A percentile compares a stretch with the other conserved stretches of the same genome.
These are phyloP conservation scores for Amesomyces nigricolor DNA, from an alignment of 2,329 filamentous ascomycete genomes.

Conservation along the genomic window DNA sequence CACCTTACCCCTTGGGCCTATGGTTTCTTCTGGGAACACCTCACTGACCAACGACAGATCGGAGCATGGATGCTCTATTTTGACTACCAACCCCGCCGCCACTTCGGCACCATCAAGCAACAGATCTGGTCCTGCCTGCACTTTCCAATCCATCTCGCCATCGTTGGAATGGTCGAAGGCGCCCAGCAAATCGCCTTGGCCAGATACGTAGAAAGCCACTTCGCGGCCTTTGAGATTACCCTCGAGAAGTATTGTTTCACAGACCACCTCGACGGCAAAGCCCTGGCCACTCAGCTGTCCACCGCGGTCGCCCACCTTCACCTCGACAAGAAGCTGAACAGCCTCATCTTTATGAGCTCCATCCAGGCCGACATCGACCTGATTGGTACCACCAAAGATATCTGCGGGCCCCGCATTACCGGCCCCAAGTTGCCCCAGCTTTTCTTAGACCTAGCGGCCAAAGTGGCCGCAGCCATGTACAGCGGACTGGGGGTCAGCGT, in stretches of 20 bases:
- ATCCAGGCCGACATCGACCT: constrained; percentile 2
- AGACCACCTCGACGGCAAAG: constrained; percentile 17
- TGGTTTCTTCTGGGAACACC: not conserved
- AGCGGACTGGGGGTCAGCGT: constrained; percentile 14
- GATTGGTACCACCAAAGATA: constrained; percentile 12
- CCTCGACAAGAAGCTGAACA: constrained; percentile 18
- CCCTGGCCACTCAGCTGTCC: constrained; percentile 2
- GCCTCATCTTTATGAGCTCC: constrained; percentile 9
- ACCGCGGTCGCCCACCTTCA: constrained; percentile 6
- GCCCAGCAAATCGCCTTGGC: constrained; percentile 21
- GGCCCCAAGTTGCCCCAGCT: constrained; percentile 8
- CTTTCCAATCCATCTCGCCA: constrained; percentile 21
- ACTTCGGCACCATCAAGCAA: constrained; percentile 21
- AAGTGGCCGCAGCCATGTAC: constrained; percentile 14
- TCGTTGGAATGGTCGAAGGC: constrained; percentile 19
- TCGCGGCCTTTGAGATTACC: constrained; percentile 4
- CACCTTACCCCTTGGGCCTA: not conserved
- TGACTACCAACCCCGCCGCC: constrained; percentile 20
- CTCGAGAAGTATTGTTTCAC: constrained; percentile 15
- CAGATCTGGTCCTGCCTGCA: constrained; percentile 20
- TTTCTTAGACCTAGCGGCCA: not conserved
- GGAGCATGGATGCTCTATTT: constrained; percentile 21
- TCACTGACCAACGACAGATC: not conserved
- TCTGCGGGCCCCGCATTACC: constrained; percentile 6
- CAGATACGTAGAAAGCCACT: constrained; percentile 9